phyloP scores from a whole-genome alignment of 2,329 filamentous ascomycete genomes.

The Daldinia sp. region DNA sequence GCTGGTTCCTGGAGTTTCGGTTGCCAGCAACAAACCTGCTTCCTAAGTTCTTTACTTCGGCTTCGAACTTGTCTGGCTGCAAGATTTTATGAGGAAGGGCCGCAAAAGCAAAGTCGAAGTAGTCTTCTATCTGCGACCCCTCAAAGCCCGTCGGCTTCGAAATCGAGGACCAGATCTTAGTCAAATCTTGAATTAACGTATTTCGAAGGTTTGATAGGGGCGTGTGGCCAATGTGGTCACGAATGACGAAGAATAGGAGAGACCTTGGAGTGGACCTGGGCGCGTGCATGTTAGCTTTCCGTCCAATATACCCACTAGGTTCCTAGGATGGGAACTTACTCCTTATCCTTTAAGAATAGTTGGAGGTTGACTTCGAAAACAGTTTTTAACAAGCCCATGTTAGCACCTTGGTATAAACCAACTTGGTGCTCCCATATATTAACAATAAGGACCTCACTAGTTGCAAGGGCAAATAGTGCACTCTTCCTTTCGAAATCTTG shows the following conservation, averaged over 20 bases:
- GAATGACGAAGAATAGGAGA: constrained; percentile 97
- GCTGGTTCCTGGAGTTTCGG: constrained; percentile 69
- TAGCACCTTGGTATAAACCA: constrained; percentile 95
- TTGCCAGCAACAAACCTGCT: constrained; percentile 84
- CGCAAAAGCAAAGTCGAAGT: constrained; percentile 98
- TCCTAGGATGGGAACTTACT: constrained; percentile 65
- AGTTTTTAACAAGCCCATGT: constrained; percentile 98
- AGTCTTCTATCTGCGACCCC: constrained; percentile 89
- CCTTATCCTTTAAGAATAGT: constrained; percentile 93
- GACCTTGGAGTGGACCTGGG: constrained; percentile 83
- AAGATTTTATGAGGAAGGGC: constrained; percentile 96
- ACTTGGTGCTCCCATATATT: constrained; percentile 99
- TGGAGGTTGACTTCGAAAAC: constrained; percentile 99
- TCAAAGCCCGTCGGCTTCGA: constrained; percentile 92
- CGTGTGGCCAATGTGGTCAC: constrained; percentile 92
- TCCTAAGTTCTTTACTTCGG: constrained; percentile 81
- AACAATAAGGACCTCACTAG: constrained; percentile 96
- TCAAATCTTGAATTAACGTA: constrained; percentile 88
- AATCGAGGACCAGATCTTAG: constrained; percentile 90
- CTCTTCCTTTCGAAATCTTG: constrained; percentile 99
- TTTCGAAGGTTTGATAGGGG: constrained; percentile 89
- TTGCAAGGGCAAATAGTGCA: constrained; percentile 94
- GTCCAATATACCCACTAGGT: background rate
- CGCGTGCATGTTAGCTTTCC: constrained; percentile 26
- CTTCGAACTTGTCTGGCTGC: constrained; percentile 88